Conservation (phyloP, 2,329 filamentous ascomycete species). For the Ciborinia camelliae region DNA sequence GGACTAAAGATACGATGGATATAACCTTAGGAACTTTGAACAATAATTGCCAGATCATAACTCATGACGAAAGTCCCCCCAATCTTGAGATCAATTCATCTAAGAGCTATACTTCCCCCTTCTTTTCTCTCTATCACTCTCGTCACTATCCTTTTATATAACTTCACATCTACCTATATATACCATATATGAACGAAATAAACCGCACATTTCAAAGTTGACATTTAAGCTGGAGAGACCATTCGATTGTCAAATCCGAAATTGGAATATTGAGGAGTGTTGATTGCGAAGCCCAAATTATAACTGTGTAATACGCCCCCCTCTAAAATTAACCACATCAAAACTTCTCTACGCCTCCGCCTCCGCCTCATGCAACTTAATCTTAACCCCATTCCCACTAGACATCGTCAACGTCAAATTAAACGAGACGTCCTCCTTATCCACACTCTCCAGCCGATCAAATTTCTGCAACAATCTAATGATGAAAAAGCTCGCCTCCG, state of each 20-base stretch:
- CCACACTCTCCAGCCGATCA: conserved; percentile 30
- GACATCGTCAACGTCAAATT: conserved; percentile 32
- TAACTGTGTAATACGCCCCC: neutral
- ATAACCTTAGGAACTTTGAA: neutral
- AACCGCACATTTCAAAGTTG: too few species aligned
- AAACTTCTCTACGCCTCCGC: neutral
- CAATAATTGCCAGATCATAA: neutral
- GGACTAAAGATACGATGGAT: neutral
- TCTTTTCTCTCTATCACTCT: neutral
- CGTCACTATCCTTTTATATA: too few species aligned
- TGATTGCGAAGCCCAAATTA: too few species aligned
- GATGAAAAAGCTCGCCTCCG: conserved; percentile 38
- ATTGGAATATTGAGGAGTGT: too few species aligned
- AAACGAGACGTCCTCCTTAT: conserved; percentile 34
- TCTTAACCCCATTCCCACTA: conserved; percentile 39
- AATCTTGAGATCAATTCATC: neutral
- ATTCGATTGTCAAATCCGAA: too few species aligned
- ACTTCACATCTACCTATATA: too few species aligned
- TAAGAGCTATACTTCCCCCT: neutral
- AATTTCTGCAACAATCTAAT: conserved; percentile 35
- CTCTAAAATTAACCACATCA: neutral
- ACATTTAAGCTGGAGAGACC: too few species aligned
- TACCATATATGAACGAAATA: too few species aligned
- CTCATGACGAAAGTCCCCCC: neutral
- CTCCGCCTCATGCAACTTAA: conserved; percentile 25